These are phyloP conservation scores for Tephrocybe sp. DNA, from an alignment of 768 basidiomycete species.

Conservation along the genomic window DNA sequence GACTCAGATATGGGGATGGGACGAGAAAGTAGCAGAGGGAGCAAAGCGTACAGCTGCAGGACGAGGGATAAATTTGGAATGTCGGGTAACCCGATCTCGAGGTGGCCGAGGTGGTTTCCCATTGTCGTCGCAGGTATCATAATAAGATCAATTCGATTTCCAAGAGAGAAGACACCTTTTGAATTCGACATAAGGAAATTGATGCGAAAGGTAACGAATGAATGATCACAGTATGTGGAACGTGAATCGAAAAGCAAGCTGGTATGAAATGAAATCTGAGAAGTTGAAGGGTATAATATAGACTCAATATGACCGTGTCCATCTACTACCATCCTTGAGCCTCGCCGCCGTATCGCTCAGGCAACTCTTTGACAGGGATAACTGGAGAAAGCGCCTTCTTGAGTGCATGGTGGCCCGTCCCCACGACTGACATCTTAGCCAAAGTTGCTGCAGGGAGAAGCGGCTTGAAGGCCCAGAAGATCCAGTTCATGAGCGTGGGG, in stretches of 20 bases:
- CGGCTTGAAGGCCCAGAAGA: constrained; percentile 84
- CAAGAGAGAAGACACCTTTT: too few relatives aligned
- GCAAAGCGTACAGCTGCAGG: not conserved
- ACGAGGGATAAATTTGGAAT: not conserved
- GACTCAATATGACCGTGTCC: constrained; percentile 4
- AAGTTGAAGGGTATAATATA: not conserved
- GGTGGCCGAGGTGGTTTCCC: too few relatives aligned
- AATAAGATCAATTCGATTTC: too few relatives aligned
- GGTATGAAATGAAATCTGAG: not conserved
- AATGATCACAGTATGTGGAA: too few relatives aligned
- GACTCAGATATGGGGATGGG: not conserved
- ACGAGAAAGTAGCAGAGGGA: not conserved
- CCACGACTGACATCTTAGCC: constrained; percentile 80
- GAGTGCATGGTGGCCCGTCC: constrained; percentile 58
- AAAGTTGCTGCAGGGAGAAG: constrained; percentile 71
- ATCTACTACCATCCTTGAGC: constrained; percentile 56
- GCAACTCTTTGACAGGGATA: constrained; percentile 60
- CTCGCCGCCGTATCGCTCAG: constrained; percentile 69
- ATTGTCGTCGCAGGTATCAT: too few relatives aligned
- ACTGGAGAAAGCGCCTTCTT: constrained; percentile 57
- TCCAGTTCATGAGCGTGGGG: constrained; percentile 73
- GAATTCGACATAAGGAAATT: too few relatives aligned
- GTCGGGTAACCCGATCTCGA: not conserved
- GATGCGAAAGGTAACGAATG: too few relatives aligned
- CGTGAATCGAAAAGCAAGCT: not conserved